These are phyloP conservation scores for Volvariella volvacea DNA, from an alignment of 1,284 basidiomycete species.

Conservation along the genomic window DNA sequence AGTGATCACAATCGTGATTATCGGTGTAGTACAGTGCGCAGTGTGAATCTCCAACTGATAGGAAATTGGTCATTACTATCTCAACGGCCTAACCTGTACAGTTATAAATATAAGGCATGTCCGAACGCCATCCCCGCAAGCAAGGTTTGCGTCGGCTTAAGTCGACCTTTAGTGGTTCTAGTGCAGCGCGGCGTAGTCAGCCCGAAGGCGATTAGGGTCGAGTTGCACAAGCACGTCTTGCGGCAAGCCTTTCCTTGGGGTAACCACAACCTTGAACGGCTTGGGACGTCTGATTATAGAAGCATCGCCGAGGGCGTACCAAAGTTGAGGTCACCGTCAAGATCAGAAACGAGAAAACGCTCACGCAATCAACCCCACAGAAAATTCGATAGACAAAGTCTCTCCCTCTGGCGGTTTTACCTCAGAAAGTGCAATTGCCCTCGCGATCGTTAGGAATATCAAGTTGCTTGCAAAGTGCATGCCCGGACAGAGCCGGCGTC, in stretches of 20 bases:
- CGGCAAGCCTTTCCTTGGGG: background rate
- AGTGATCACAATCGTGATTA: no score
- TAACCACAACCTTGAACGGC: background rate
- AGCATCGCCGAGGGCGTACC: no score
- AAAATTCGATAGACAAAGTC: background rate
- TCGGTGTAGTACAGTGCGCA: no score
- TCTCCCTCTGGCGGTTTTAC: background rate
- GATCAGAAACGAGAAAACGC: background rate
- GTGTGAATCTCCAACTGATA: no score
- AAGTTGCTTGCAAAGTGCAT: background rate
- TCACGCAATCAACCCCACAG: background rate
- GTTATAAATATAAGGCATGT: no score
- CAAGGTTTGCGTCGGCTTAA: no score
- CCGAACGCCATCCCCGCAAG: no score
- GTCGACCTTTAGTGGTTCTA: no score
- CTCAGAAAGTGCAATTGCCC: background rate
- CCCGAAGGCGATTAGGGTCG: background rate
- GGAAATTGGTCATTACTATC: no score
- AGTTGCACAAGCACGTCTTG: background rate
- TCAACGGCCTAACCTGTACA: no score
- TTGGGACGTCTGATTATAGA: background rate
- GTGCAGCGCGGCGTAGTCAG: no score
- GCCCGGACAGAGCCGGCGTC: constrained; percentile 29
- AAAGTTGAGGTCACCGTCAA: no score
- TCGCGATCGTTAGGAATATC: background rate